phyloP scores from a whole-genome alignment of 805 yeast genomes.

The Pichia sporocuriosa region DNA sequence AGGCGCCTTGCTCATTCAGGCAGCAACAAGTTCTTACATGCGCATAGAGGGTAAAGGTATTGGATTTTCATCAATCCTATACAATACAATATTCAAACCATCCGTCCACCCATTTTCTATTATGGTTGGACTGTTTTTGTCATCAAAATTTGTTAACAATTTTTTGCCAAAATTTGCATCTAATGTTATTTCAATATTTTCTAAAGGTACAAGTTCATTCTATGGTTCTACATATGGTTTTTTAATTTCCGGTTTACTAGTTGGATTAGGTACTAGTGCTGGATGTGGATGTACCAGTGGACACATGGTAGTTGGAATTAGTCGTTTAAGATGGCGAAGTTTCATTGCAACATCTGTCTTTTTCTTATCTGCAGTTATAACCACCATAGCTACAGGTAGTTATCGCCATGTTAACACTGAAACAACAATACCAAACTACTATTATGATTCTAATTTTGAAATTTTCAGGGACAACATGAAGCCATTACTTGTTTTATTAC shows the following conservation, averaged over 20 bases:
- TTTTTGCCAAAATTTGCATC: conserved; percentile 26
- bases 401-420: background rate
- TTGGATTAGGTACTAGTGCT: conserved; percentile 41
- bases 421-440: conserved; percentile 14
- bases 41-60: conserved; percentile 34
- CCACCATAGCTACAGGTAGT: conserved; percentile 12
- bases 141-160: conserved; percentile 21
- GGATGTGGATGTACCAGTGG: conserved; percentile 53
- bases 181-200: conserved; percentile 15
- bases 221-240: conserved; percentile 6
- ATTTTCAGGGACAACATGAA: conserved; percentile 14
- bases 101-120: conserved; percentile 27
- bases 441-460: conserved; percentile 17
- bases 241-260: conserved; percentile 34
- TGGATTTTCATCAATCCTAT: conserved; percentile 42
- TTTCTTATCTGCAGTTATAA: conserved; percentile 28
- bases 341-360: conserved; percentile 39
- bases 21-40: conserved; percentile 38
- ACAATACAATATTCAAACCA: conserved; percentile 26
- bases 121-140: conserved; percentile 30
- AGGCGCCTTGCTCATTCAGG: conserved; percentile 43
- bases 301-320: conserved; percentile 46
- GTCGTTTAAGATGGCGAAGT: conserved; percentile 39
- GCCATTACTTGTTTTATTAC: conserved; percentile 11
- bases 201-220: background rate